Conservation (phyloP, 495 filamentous ascomycete genomes). For the Trichoderma parareesei region DNA sequence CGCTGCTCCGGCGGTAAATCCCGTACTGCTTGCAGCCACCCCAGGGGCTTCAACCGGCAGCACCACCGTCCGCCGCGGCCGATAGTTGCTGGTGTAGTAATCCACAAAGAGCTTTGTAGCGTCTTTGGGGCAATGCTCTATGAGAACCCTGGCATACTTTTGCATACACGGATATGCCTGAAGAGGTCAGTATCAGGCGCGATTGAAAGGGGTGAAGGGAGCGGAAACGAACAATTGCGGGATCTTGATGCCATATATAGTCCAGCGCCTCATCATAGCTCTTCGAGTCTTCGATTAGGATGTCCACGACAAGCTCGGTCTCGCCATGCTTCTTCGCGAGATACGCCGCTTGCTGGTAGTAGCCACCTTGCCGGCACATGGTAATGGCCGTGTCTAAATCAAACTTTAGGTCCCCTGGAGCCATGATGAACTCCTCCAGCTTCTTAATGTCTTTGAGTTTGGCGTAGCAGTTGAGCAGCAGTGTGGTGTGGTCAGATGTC, state of each 20-base stretch:
- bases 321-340: conserved; percentile 91
- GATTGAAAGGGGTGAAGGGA: conserved; percentile 20
- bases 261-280: conserved; percentile 78
- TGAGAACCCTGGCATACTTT: conserved; percentile 86
- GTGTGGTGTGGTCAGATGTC: conserved; percentile 91
- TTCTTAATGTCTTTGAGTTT: conserved; percentile 95
- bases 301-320: conserved; percentile 88
- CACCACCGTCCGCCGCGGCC: conserved; percentile 59
- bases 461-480: conserved; percentile 93
- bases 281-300: conserved; percentile 90
- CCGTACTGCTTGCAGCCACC: conserved; percentile 25
- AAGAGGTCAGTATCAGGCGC: not conserved
- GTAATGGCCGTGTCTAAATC: conserved; percentile 94
- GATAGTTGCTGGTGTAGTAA: conserved; percentile 84
- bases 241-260: conserved; percentile 82
- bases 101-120: conserved; percentile 82
- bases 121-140: conserved; percentile 71
- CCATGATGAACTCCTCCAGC: conserved; percentile 92
- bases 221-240: conserved; percentile 52
- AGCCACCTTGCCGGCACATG: conserved; percentile 98
- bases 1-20: conserved; percentile 50
- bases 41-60: conserved; percentile 40
- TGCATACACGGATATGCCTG: conserved; percentile 84
- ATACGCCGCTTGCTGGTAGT: conserved; percentile 93
- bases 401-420: conserved; percentile 89